phyloP scores from a whole-genome alignment of 306 rosid genomes.

The Castanea crenata region DNA sequence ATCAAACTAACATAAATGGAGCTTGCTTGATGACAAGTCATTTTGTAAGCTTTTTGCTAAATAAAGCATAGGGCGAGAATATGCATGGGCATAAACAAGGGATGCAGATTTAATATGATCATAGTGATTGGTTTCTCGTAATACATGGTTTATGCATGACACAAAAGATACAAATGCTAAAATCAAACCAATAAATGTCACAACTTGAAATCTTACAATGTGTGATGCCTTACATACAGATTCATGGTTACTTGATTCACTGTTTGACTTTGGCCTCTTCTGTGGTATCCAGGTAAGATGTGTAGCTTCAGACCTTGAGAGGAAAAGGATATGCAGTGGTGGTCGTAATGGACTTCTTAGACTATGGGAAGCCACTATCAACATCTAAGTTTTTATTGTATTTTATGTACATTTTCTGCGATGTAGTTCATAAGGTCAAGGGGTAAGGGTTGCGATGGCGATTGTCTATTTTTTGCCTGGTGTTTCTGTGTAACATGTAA shows the following conservation, averaged over 20 bases:
- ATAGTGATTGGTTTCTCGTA: too few relatives aligned
- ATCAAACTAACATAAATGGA: too few relatives aligned
- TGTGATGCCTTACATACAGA: not conserved
- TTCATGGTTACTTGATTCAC: not conserved
- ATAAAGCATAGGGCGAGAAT: too few relatives aligned
- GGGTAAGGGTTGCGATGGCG: not conserved
- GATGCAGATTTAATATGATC: too few relatives aligned
- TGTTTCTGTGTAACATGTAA: not conserved
- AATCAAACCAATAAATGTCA: not conserved
- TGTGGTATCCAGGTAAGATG: conserved; percentile 69
- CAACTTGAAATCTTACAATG: not conserved
- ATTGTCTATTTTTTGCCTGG: not conserved
- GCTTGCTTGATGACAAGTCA: too few relatives aligned
- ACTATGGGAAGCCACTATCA: conserved; percentile 98
- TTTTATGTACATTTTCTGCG: conserved; percentile 10
- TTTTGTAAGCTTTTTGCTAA: too few relatives aligned
- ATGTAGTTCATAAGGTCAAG: not conserved
- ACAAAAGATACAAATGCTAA: not conserved
- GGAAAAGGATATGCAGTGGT: conserved; percentile 97
- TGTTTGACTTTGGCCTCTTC: conserved; percentile 24
- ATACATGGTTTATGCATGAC: too few relatives aligned
- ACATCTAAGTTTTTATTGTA: conserved; percentile 46
- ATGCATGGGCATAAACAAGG: too few relatives aligned
- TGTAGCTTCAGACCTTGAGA: conserved; percentile 81
- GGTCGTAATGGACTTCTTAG: conserved; percentile 91